A percentile compares a stretch with the other conserved stretches of the same genome.
Evolutionary conservation across 2,329 filamentous ascomycete species (phyloP).

Genomic region (Blastomyces percursus): DNA sequence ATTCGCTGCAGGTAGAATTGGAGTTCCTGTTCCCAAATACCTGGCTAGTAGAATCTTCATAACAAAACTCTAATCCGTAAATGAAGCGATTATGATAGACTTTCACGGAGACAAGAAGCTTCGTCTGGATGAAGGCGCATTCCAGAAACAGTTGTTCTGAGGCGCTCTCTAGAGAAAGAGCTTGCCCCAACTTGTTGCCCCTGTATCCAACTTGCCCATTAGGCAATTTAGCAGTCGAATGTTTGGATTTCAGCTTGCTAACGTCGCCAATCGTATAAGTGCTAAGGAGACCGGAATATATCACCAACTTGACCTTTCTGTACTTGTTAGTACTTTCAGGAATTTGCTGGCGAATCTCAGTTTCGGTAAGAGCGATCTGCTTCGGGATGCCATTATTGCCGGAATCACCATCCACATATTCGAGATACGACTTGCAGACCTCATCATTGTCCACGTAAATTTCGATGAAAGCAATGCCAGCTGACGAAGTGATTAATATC

Average conservation of each 20-base stretch:
- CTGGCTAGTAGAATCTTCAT: conserved; percentile 75
- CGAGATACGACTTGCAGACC: conserved; percentile 68
- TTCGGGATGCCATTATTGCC: conserved; percentile 51
- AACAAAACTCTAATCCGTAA: conserved; percentile 84
- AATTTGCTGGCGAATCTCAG: conserved; percentile 58
- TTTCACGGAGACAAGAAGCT: conserved; percentile 62
- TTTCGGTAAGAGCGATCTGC: conserved; percentile 64
- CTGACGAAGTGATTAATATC: conserved; percentile 64
- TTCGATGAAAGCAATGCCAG: conserved; percentile 77
- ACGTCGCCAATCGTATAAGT: conserved; percentile 70
- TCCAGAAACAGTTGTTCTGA: conserved; percentile 64
- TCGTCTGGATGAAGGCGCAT: conserved; percentile 55
- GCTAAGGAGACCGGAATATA: conserved; percentile 67
- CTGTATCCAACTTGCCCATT: conserved; percentile 64
- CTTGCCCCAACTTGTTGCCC: conserved; percentile 64
- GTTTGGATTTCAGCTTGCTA: conserved; percentile 57
- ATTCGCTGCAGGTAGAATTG: conserved; percentile 58
- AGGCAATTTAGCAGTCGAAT: conserved; percentile 61
- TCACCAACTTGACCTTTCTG: conserved; percentile 54
- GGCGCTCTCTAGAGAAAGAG: conserved; percentile 55
- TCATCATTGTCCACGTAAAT: conserved; percentile 71
- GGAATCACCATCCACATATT: conserved; percentile 55
- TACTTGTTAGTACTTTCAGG: conserved; percentile 62
- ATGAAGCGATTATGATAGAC: conserved; percentile 67
- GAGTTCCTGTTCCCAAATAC: conserved; percentile 68